Conservation (phyloP, 495 filamentous ascomycete species). For the Penicillium roqueforti region DNA sequence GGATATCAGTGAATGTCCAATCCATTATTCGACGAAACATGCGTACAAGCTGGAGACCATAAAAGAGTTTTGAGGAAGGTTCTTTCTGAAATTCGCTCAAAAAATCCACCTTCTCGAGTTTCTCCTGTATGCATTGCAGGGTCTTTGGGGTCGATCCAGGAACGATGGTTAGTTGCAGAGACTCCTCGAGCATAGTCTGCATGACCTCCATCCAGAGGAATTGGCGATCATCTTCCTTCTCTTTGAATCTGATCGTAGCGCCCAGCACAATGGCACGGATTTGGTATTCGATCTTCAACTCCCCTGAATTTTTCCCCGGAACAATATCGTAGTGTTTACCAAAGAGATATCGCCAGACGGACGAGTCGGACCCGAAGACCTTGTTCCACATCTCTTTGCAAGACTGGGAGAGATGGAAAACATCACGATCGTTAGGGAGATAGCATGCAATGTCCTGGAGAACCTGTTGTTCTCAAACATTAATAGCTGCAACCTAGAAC, state of each 20-base stretch:
- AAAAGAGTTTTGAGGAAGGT: constrained; percentile 23
- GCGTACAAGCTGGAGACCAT: constrained; percentile 31
- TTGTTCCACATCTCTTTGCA: constrained; percentile 20
- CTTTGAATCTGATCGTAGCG: constrained; percentile 17
- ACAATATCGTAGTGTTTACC: constrained; percentile 33
- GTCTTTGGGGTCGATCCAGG: constrained; percentile 23
- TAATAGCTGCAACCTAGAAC: background rate
- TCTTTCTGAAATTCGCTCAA: constrained; percentile 19
- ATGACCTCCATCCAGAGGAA: constrained; percentile 30
- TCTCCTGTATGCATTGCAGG: constrained; percentile 16
- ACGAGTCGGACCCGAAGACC: constrained; percentile 20
- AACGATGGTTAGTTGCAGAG: constrained; percentile 1
- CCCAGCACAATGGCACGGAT: constrained; percentile 29
- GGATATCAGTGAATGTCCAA: background rate
- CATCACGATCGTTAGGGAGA: constrained; percentile 31
- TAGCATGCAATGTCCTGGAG: constrained; percentile 37
- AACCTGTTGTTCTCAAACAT: constrained; percentile 22
- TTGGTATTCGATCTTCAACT: constrained; percentile 33
- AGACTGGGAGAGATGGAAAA: constrained; percentile 26
- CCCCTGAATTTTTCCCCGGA: constrained; percentile 8
- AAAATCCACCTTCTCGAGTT: constrained; percentile 17
- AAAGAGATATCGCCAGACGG: constrained; percentile 36
- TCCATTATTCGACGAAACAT: background rate
- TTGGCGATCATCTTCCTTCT: constrained; percentile 18
- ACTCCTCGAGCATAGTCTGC: constrained; percentile 26